Evolutionary conservation across 2,329 filamentous ascomycete genomes (phyloP), one percentile per base, ranked within the genome.

Genomic region (Venturia oleaginea): DNA sequence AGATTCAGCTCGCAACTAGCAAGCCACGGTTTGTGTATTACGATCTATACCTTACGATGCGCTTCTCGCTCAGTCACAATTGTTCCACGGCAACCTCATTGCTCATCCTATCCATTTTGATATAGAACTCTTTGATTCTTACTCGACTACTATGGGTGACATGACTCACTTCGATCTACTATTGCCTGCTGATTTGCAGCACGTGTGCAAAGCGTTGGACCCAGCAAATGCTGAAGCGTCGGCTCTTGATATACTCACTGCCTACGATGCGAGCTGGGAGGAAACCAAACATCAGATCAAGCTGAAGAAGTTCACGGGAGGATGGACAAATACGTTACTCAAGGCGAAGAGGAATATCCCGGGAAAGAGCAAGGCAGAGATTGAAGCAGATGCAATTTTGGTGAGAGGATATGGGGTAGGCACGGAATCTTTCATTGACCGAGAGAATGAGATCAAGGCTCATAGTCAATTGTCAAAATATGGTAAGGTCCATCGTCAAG

Each of bases 391-490:
- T 68, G 90, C 94, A 38, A 85, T 97, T 69, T 82, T 99, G 68
- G 84, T 99, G 72, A 86, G 94, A 70, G 94, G 94, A 67, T 97
- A 97, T 76, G 94, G 94, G 70, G 87, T 94, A 75, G 91, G 92
- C 68, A 97, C 94, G 69, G 92, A 96, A 73, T 83, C 97, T 64
- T 84, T 99, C 70, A 97, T 97, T 77, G 94, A 99, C 79, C 89
- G 94, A 69, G 90, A 96, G 79, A 87, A 92, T 82, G 87, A 85
- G 81, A 69, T 30, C 37, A 27, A 30, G n/a, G 34, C 59, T n/a
- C 51, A 57, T 13, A 34, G 17, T 57, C 27, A 34, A 34, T n/a
- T 57, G 8, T 57, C 27, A n/a, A 3, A 57, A 34, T 57, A 34
- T 34, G 51, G 51, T 57, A 57, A 2, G 15, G 10, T 19, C 30